Evolutionary conservation across 176 grass and related monocot genomes (phyloP).

Genomic region (Poa annua): DNA sequence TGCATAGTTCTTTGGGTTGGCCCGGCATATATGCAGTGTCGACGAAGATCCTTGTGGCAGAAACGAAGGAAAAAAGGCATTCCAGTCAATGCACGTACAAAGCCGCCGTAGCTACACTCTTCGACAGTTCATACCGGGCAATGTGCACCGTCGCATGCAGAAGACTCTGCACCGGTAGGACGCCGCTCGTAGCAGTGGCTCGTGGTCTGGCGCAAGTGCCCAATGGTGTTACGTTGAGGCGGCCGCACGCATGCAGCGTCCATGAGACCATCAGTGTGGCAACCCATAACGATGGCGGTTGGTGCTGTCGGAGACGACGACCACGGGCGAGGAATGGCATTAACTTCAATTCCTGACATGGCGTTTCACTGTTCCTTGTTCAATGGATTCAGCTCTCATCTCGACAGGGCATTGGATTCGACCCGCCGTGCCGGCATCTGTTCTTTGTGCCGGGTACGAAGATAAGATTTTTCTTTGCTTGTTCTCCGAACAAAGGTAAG

Average conservation of each 20-base stretch:
- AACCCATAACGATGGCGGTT: background rate
- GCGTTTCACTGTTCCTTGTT: background rate
- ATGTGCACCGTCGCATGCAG: background rate
- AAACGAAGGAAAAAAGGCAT: background rate
- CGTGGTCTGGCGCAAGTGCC: background rate
- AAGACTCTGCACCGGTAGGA: too few species aligned
- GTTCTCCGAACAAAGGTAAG: too few species aligned
- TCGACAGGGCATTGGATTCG: background rate
- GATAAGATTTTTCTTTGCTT: too few species aligned
- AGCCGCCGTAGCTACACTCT: background rate
- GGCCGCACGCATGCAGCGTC: background rate
- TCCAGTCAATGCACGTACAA: conserved; percentile 1
- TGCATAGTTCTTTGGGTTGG: conserved; percentile 17
- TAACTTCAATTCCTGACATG: background rate
- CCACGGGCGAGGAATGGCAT: background rate
- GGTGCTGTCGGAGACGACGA: background rate
- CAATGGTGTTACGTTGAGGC: background rate
- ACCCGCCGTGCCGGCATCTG: too few species aligned
- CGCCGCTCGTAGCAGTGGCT: background rate
- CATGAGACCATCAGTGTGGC: background rate
- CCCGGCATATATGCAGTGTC: background rate
- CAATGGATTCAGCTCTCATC: background rate
- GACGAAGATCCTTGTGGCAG: conserved; percentile 30
- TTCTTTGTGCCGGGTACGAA: too few species aligned
- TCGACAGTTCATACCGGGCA: background rate